phyloP scores from a whole-genome alignment of 2,329 filamentous ascomycete genomes.

The Microdochium paspali region DNA sequence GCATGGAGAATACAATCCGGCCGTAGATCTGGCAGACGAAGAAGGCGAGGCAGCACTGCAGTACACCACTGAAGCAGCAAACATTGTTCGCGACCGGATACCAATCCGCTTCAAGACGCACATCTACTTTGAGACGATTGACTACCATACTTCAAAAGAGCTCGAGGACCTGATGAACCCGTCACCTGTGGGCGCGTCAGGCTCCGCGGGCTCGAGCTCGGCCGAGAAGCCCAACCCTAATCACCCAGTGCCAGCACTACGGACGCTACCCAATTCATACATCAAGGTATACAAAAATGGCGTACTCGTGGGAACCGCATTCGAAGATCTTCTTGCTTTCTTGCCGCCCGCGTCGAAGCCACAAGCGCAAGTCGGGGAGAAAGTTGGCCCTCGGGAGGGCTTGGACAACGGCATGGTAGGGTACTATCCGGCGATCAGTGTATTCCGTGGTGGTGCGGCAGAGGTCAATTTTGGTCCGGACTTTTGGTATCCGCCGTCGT shows the following conservation, averaged over 20 bases:
- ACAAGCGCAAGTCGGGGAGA: slow-evolving; percentile 60
- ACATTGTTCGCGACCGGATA: slow-evolving; percentile 90
- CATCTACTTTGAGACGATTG: slow-evolving; percentile 87
- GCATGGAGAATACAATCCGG: slow-evolving; percentile 77
- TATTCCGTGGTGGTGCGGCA: slow-evolving; percentile 83
- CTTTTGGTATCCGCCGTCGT: slow-evolving; percentile 73
- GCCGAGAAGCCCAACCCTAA: slow-evolving; percentile 58
- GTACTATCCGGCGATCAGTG: slow-evolving; percentile 89
- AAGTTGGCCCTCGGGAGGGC: too few relatives aligned
- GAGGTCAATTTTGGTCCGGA: slow-evolving; percentile 91
- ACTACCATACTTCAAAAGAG: slow-evolving; percentile 80
- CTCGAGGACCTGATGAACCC: slow-evolving; percentile 78
- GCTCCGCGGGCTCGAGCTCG: slow-evolving; percentile 28
- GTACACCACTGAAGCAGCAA: slow-evolving; percentile 49
- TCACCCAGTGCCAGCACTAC: slow-evolving; percentile 64
- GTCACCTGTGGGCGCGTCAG: slow-evolving; percentile 37
- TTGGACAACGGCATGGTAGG: slow-evolving; percentile 92
- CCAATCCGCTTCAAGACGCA: slow-evolving; percentile 91
- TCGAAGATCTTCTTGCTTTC: slow-evolving; percentile 81
- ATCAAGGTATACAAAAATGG: slow-evolving; percentile 95
- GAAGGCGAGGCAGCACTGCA: slow-evolving; percentile 20
- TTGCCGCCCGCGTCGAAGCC: slow-evolving; percentile 80
- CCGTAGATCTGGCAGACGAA: slow-evolving; percentile 60
- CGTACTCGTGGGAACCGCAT: slow-evolving; percentile 73
- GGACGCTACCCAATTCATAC: slow-evolving; percentile 75